Evolutionary conservation across 805 yeast species (phyloP).

Genomic region (Starmerella asiatica): DNA sequence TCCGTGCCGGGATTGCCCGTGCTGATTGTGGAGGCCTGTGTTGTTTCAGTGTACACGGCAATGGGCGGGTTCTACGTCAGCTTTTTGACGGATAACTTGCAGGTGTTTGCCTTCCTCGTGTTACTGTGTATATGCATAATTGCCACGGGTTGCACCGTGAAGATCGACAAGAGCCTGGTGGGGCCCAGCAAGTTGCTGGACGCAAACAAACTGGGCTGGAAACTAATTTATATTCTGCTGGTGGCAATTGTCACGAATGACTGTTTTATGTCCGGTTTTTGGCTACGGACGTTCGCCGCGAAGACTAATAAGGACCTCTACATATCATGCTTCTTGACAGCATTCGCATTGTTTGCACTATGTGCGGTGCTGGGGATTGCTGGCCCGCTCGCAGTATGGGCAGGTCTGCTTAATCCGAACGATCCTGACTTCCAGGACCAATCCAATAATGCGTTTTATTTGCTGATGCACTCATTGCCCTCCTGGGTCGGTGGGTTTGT

Average conservation of each 20-base stretch:
- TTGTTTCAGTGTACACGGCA: conserved; percentile 74
- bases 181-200: conserved; percentile 53
- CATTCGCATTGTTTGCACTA: conserved; percentile 48
- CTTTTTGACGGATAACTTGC: conserved; percentile 74
- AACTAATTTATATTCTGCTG: conserved; percentile 65
- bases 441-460: conserved; percentile 50
- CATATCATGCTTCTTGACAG: conserved; percentile 65
- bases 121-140: conserved; percentile 56
- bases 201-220: conserved; percentile 72
- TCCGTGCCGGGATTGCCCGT: conserved; percentile 69
- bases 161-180: conserved; percentile 45
- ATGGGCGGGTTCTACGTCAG: conserved; percentile 84
- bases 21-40: conserved; percentile 74
- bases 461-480: conserved; percentile 59
- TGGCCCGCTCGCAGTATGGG: conserved; percentile 86
- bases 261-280: conserved; percentile 79
- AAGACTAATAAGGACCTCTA: conserved; percentile 58
- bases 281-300: conserved; percentile 90
- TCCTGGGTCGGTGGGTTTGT: conserved; percentile 78
- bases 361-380: conserved; percentile 65
- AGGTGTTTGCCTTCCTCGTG: conserved; percentile 56
- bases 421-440: conserved; percentile 39
- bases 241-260: conserved; percentile 86
- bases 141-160: conserved; percentile 64
- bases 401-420: conserved; percentile 39